Base-by-base conservation (phyloP, 345 rosid genomes). In the Arabidopsis arenosa region DNA sequence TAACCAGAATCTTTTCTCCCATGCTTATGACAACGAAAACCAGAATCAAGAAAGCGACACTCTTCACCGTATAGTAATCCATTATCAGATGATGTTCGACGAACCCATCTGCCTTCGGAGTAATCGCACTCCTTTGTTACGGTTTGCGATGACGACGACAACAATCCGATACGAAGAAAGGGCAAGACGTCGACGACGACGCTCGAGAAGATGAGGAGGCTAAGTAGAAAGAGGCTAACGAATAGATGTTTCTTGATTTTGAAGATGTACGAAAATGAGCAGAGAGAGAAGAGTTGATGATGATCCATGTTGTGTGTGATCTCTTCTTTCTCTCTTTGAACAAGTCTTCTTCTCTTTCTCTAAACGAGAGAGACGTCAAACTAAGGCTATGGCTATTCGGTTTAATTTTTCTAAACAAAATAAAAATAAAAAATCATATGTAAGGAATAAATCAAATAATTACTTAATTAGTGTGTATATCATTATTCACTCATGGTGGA, bases 41-140 rank as follows among this genome's bases (percentile, higher is more conserved):
- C 99, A 0, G 89, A 86, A 72, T 92, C 96, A 32, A 92, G 93
- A 76, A 94, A 94, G 8, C 83, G 87, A 86, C 96, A 95, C 39
- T 73, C 80, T 41, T 95, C 97, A 2, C 70, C 62, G 37, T 95
- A 88, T 5, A 80, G 51, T 15, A 41, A 51, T 6, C 74, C 63
- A 21, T 36, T 4, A 28, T 2, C 68, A 15, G 69, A 51, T 41
- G 66, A 26, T 78, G 72, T 26, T 86, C 85, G 65, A 44, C 81
- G 79, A 49, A 90, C 88, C 99, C 97, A 92, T 68, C 70, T 81
- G 9, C 99, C 99, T 17, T 68, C 36, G 2, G 86, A 83, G 72
- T 85, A 94, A 74, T 90, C 90, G 44, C 97, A 90, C 17, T 48
- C 70, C 14, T 60, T 39, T 30, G 41, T 39, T 26, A 41, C 52